A percentile compares a stretch with the other conserved stretches of the same genome.
Evolutionary conservation across 164 flowering plant genomes (phyloP).

Genomic region (Macadamia tetraphylla): DNA sequence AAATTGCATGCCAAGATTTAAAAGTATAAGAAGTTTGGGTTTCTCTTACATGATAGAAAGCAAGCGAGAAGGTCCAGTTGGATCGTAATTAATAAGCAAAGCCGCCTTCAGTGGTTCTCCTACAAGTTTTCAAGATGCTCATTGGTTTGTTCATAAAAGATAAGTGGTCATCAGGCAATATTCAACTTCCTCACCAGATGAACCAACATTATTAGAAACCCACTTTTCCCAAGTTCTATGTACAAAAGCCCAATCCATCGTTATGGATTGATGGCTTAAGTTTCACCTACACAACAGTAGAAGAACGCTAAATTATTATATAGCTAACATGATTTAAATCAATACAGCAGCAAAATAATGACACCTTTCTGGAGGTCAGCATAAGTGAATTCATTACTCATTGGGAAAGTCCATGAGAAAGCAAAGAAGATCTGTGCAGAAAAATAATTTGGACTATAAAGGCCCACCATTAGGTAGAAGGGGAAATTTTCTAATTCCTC

Average conservation of each 20-base stretch:
- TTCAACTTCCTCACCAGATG: slow-evolving; percentile 39
- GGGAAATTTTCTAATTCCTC: no score
- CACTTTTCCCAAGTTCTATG: slow-evolving; percentile 75
- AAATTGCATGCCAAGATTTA: no score
- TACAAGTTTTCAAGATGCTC: slow-evolving; percentile 15
- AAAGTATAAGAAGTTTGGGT: background rate
- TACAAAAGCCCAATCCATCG: slow-evolving; percentile 65
- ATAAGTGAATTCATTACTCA: no score
- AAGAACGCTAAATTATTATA: no score
- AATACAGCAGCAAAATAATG: no score
- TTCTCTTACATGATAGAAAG: slow-evolving; percentile 62
- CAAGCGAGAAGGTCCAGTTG: slow-evolving; percentile 75
- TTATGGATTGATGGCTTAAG: background rate
- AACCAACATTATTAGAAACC: slow-evolving; percentile 59
- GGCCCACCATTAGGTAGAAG: no score
- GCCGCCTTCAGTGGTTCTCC: slow-evolving; percentile 82
- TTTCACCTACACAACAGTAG: no score
- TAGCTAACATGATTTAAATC: no score
- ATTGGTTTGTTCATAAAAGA: background rate
- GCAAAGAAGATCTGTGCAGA: no score
- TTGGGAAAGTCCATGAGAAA: no score
- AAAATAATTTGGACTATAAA: no score
- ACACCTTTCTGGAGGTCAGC: no score
- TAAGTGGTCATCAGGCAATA: background rate
- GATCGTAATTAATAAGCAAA: slow-evolving; percentile 79